A percentile compares a stretch with the other conserved stretches of the same genome.
Conservation (phyloP, 495 filamentous ascomycete genomes). For the Lineolata rhizophorae region DNA sequence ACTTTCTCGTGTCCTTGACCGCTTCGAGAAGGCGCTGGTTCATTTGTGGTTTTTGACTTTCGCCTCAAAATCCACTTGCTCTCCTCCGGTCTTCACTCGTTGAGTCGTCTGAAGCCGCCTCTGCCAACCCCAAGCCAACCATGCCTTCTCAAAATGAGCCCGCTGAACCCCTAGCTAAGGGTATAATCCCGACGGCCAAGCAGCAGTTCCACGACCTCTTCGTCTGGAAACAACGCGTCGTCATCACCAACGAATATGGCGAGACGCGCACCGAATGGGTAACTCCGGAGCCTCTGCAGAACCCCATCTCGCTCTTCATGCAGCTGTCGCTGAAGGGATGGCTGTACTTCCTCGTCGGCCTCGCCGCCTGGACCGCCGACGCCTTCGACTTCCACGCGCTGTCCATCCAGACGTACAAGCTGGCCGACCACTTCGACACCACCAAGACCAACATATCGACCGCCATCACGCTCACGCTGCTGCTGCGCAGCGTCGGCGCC, state of each 20-base stretch:
- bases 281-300: conserved; percentile 30
- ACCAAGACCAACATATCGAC: conserved; percentile 45
- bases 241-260: conserved; percentile 34
- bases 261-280: conserved; percentile 36
- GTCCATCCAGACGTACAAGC: conserved; percentile 45
- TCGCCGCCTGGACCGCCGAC: conserved; percentile 44
- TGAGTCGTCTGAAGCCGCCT: no score
- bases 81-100: no score
- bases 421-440: conserved; percentile 41
- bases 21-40: no score
- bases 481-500: conserved; percentile 49
- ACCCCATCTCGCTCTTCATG: conserved; percentile 36
- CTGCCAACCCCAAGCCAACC: no score
- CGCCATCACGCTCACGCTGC: conserved; percentile 51
- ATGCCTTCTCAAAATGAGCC: conserved; percentile 20
- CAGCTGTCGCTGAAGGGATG: conserved; percentile 32
- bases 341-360: conserved; percentile 42
- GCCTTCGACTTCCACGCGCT: conserved; percentile 63
- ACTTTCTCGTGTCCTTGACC: no score
- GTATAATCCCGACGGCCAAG: conserved; percentile 31
- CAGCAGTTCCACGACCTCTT: conserved; percentile 43
- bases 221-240: conserved; percentile 42
- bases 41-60: no score
- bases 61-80: no score
- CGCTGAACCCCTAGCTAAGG: conserved; percentile 36